Evolutionary conservation across 805 yeast genomes (phyloP).

Genomic region (Pichia sporocuriosa): DNA sequence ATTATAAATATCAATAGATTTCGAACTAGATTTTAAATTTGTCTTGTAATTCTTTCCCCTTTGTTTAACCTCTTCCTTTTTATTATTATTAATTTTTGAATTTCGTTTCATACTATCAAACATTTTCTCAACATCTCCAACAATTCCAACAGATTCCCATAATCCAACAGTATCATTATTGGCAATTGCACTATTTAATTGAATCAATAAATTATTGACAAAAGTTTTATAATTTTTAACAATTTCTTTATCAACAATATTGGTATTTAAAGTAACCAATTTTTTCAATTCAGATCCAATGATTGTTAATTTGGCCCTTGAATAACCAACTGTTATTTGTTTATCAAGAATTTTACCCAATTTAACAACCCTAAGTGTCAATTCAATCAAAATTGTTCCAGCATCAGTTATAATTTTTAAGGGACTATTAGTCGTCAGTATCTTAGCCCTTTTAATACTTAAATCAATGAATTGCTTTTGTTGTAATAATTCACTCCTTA

Average conservation of each 20-base stretch:
- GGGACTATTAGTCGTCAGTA: constrained; percentile 29
- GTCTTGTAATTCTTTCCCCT: background rate
- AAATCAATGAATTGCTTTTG: constrained; percentile 36
- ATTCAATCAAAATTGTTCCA: constrained; percentile 42
- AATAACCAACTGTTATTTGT: constrained; percentile 50
- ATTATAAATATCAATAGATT: background rate
- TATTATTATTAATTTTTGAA: constrained; percentile 1
- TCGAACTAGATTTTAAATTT: background rate
- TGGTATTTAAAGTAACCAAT: constrained; percentile 4
- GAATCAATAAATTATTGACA: constrained; percentile 50
- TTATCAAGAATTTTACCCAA: constrained; percentile 46
- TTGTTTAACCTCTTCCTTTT: background rate
- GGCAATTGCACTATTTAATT: constrained; percentile 48
- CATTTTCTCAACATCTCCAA: constrained; percentile 69
- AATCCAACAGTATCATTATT: constrained; percentile 49
- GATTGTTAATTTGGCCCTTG: constrained; percentile 56
- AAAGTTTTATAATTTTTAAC: constrained; percentile 49
- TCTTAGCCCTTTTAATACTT: constrained; percentile 31
- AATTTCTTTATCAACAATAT: constrained; percentile 34
- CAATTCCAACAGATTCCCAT: constrained; percentile 60
- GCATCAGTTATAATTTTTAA: constrained; percentile 46
- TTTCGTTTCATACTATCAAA: constrained; percentile 45
- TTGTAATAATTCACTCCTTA: constrained; percentile 41
- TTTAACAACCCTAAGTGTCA: constrained; percentile 39
- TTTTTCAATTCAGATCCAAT: constrained; percentile 58